Evolutionary conservation across 2,329 filamentous ascomycete genomes (phyloP).

Genomic region (Ascochyta viciae-villosae): DNA sequence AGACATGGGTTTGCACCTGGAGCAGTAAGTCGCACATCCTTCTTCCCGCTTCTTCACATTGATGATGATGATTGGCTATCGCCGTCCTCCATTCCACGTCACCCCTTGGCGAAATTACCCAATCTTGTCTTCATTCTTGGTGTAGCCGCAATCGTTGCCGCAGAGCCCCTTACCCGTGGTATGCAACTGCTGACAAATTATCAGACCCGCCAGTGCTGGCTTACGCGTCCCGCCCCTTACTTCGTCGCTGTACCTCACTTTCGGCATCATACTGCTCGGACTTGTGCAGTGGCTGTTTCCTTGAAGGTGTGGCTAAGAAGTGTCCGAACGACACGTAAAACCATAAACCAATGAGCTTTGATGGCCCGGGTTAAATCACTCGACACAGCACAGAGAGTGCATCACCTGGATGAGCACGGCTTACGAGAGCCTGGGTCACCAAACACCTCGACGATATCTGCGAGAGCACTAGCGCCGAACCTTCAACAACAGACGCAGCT

Average conservation of each 20-base stretch:
- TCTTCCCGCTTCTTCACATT: background rate
- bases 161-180: background rate
- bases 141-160: background rate
- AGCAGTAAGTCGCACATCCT: conserved; percentile 37
- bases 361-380: too few relatives aligned
- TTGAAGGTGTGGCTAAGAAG: background rate
- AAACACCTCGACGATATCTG: too few relatives aligned
- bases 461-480: too few relatives aligned
- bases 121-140: background rate
- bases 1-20: conserved; percentile 37
- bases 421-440: too few relatives aligned
- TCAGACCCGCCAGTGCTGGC: conserved; percentile 6
- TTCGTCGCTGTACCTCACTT: conserved; percentile 4
- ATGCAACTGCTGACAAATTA: conserved; percentile 3
- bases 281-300: conserved; percentile 7
- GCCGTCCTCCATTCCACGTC: background rate
- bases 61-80: background rate
- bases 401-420: too few relatives aligned
- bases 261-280: background rate
- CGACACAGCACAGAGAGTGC: too few relatives aligned
- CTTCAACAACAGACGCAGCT: too few relatives aligned
- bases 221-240: conserved; percentile 8
- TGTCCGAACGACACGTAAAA: background rate
- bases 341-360: background rate
- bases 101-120: background rate